Evolutionary conservation across 305 asterid genomes (phyloP), one percentile per base, ranked within the genome.

Genomic region (Fraxinus platypoda): DNA sequence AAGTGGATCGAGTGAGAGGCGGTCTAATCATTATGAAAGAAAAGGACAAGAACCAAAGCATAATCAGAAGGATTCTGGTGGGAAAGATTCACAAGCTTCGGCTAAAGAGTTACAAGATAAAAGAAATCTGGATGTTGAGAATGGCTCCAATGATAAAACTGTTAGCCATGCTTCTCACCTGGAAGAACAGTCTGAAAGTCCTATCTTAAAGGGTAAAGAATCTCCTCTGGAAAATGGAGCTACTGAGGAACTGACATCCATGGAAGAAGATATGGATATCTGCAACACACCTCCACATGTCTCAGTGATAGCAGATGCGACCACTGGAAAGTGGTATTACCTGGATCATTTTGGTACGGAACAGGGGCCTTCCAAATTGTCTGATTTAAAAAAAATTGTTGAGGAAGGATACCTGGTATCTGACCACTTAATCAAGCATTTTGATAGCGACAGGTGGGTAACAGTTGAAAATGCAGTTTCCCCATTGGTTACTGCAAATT

Each of bases 201-300:
- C 90, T 83, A 82, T 78, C 19, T 85, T 72, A 77, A 85, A 82
- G 82, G 84, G 77, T 78, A 72, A 70, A 17, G 96, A 91, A 78
- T 83, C 87, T 83, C 86, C 86, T 82, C 90, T 87, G 87, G 97
- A 90, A 88, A 89, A 87, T 87, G 94, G 92, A 80, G 71, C 82
- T 85, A 71, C 84, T 38, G 98, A 91, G 87, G 99, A 93, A 86
- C 87, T 84, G 74, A 92, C 90, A 46, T 94, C 98, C 71, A 97
- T 97, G 99, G 99, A 97, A 87, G 99, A 95, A 86, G 99, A 97
- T 87, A 97, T 97, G 99, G 99, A 97, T 86, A 97, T 97, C 62
- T 94, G 99, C 86, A 87, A 94, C 85, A 97, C 99, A 33, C 99
- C 99, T 0, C 99, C 99, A 28, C 99, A 95, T 84, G 91, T 82